These are phyloP conservation scores for Trichoderma sp. DNA, from an alignment of 2,329 filamentous ascomycete genomes.

Conservation along the genomic window DNA sequence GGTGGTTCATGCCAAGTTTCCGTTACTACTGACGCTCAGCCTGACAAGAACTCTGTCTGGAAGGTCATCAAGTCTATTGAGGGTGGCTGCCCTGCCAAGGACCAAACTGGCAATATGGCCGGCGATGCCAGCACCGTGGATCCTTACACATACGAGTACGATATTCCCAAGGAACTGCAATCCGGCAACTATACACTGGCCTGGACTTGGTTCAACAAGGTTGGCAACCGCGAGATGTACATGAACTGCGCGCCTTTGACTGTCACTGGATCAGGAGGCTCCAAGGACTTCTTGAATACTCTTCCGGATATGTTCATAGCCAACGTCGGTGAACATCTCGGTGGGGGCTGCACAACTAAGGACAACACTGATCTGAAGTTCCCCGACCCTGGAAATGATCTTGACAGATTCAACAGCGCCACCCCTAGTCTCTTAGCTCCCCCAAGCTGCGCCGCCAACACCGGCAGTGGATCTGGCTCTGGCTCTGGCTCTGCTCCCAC, in stretches of 20 bases:
- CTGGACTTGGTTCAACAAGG: conserved; percentile 93
- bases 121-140: conserved; percentile 46
- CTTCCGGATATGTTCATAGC: conserved; percentile 74
- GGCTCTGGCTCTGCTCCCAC: neutral
- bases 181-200: conserved; percentile 78
- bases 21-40: conserved; percentile 74
- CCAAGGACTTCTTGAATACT: conserved; percentile 54
- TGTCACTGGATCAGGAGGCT: conserved; percentile 57
- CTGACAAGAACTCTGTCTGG: conserved; percentile 69
- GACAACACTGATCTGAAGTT: conserved; percentile 58
- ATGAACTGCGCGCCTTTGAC: conserved; percentile 88
- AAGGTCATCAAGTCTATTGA: conserved; percentile 88
- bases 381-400: conserved; percentile 60
- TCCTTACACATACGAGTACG: conserved; percentile 66
- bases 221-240: conserved; percentile 95
- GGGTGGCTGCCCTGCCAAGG: conserved; percentile 76
- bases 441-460: too few relatives aligned
- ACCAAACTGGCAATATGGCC: conserved; percentile 58
- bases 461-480: too few relatives aligned
- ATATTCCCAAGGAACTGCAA: conserved; percentile 69
- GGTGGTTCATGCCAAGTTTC: conserved; percentile 92
- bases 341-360: neutral
- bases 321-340: too few relatives aligned
- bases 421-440: too few relatives aligned
- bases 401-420: conserved; percentile 50